phyloP scores from a whole-genome alignment of 805 yeast species.

The Jamesozyma jinghongensis region DNA sequence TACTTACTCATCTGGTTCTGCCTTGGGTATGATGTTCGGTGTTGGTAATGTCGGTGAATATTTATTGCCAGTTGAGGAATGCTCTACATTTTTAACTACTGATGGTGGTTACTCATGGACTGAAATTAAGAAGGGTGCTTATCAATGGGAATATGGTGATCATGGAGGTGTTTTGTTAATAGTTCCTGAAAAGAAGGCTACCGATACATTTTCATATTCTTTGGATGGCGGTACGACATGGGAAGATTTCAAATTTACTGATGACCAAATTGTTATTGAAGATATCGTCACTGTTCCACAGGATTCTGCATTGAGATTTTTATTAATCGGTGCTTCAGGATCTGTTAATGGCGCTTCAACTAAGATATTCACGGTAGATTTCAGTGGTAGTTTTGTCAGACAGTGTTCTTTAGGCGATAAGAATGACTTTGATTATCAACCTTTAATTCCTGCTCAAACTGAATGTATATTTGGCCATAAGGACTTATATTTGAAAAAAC shows the following conservation, averaged over 20 bases:
- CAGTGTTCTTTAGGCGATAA: slow-evolving; percentile 46
- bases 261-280: slow-evolving; percentile 43
- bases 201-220: slow-evolving; percentile 56
- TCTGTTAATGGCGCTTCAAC: slow-evolving; percentile 39
- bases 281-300: slow-evolving; percentile 88
- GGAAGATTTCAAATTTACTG: slow-evolving; percentile 55
- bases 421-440: slow-evolving; percentile 49
- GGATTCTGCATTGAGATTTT: slow-evolving; percentile 75
- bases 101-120: slow-evolving; percentile 92
- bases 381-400: slow-evolving; percentile 40
- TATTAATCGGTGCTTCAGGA: slow-evolving; percentile 48
- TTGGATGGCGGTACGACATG: slow-evolving; percentile 75
- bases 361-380: slow-evolving; percentile 47
- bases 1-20: slow-evolving; percentile 79
- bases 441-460: slow-evolving; percentile 45
- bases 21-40: slow-evolving; percentile 81
- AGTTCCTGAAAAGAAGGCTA: slow-evolving; percentile 48
- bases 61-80: slow-evolving; percentile 40
- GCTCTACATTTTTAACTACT: slow-evolving; percentile 66
- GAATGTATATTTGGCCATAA: slow-evolving; percentile 68
- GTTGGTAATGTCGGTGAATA: slow-evolving; percentile 82
- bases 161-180: slow-evolving; percentile 79
- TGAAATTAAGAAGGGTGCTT: slow-evolving; percentile 62
- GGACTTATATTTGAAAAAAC: slow-evolving; percentile 49
- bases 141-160: slow-evolving; percentile 95